Evolutionary conservation across 2,329 filamentous ascomycete species (phyloP), one percentile per base, ranked within the genome.

Genomic region (Aspergillus aculeatus): DNA sequence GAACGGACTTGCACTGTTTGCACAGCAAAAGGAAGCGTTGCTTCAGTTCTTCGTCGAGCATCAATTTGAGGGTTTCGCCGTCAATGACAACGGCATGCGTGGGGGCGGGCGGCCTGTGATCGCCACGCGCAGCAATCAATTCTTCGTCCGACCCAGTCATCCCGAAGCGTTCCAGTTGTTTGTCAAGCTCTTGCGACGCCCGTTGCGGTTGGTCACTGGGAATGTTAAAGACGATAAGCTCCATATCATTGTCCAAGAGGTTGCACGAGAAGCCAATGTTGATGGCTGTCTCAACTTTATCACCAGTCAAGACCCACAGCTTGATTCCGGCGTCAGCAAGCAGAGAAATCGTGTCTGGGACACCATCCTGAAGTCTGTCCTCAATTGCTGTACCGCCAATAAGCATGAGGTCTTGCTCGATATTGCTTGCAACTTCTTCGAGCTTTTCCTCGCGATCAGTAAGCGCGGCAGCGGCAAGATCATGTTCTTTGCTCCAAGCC

Each of bases 191-290:
- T 57, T 84, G 82, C 65, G 90, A 87, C 2, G 92, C 84, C 38
- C 81, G 80, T 12, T 82, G 80, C 10, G 89, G 67, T 61, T 88
- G 84, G 57, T 92, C 89, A 64, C 96, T 91, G 1, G 90, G 85
- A 31, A 95, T 84, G 72, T 96, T 96, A 68, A 99, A 83, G 52
- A 96, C 86, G 64, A 99, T 90, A 62, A 99, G 81, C 67, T 99
- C 95, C 95, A 99, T 97, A 67, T 96, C 91, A 75, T 97, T 99
- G 77, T 94, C 92, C 57, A 99, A 85, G 32, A 99, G 83, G 69
- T 99, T 99, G 81, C 96, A 99, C 11, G 96, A 99, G 78, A 98
- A 99, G 2, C 95, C 95, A 72, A 99, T 99, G 79, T 99, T 99
- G 86, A 99, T 99, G 59, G 96, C 95, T 24, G 95, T 99, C 78